A percentile compares a stretch with the other conserved stretches of the same genome.
Evolutionary conservation across 768 basidiomycete genomes (phyloP).

Genomic region (Leucocoprinus leucothites): DNA sequence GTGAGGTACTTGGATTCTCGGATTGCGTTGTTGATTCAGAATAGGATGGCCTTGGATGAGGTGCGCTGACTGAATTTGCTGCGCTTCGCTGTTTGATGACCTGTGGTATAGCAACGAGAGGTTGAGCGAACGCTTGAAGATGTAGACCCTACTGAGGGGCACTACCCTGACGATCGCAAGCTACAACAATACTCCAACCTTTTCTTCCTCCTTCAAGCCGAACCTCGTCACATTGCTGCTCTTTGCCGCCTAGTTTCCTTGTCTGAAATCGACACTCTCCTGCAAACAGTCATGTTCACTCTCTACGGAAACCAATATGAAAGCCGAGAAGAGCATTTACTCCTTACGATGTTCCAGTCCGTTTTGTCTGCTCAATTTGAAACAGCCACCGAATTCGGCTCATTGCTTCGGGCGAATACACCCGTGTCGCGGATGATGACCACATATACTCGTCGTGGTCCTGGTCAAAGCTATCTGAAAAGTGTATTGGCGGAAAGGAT

Average conservation of each 20-base stretch:
- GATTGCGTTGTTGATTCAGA: constrained; percentile 96
- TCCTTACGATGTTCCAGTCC: constrained; percentile 99
- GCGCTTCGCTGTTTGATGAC: constrained; percentile 15
- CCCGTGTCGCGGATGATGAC: constrained; percentile 99
- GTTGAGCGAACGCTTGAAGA: constrained; percentile 96
- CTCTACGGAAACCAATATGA: constrained; percentile 99
- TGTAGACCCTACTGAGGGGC: constrained; percentile 87
- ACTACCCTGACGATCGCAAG: constrained; percentile 92
- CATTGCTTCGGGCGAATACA: constrained; percentile 95
- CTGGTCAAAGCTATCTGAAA: constrained; percentile 98
- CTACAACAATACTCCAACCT: constrained; percentile 96
- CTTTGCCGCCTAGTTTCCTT: constrained; percentile 95
- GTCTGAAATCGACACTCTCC: constrained; percentile 96
- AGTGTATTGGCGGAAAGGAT: constrained; percentile 96
- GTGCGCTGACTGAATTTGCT: constrained; percentile 40
- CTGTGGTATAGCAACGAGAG: constrained; percentile 73
- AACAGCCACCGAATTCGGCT: constrained; percentile 98
- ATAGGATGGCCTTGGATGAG: constrained; percentile 96
- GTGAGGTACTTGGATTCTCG: constrained; percentile 97
- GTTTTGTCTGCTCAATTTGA: constrained; percentile 99
- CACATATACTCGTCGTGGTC: constrained; percentile 97
- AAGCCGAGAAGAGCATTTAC: constrained; percentile 94
- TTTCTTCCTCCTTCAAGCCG: constrained; percentile 97
- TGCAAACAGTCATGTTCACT: constrained; percentile 99
- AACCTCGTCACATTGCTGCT: constrained; percentile 94